Percentiles rank a stretch among this genome's conserved stretches.
These are phyloP conservation scores for Puccinia hordei DNA, from an alignment of 1,284 basidiomycete genomes.

Conservation along the genomic window DNA sequence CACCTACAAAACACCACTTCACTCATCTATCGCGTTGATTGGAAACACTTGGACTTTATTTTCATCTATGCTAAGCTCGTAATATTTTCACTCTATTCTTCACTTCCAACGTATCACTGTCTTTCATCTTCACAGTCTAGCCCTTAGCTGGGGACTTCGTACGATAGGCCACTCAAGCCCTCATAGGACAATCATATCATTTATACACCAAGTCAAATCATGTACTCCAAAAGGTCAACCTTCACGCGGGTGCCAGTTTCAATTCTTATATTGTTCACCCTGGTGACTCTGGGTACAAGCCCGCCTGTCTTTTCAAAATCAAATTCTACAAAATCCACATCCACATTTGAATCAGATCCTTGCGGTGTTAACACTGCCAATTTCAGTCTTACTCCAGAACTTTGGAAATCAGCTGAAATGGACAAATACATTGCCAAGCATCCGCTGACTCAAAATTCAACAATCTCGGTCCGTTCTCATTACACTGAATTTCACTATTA, in stretches of 20 bases:
- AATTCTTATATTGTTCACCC: not conserved
- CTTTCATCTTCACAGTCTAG: not conserved
- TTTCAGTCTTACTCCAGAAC: conserved; percentile 19
- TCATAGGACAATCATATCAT: not conserved
- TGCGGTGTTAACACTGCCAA: conserved; percentile 16
- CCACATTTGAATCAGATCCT: conserved; percentile 20
- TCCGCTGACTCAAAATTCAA: conserved; percentile 6
- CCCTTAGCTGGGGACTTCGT: not conserved
- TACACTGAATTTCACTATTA: not conserved
- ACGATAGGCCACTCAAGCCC: not conserved
- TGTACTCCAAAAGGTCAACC: not conserved
- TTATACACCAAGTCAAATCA: not conserved
- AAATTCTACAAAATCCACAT: not conserved
- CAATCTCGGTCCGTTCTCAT: conserved; percentile 10
- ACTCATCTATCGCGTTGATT: not conserved
- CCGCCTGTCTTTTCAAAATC: not conserved
- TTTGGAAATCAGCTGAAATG: conserved; percentile 19
- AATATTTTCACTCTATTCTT: not conserved
- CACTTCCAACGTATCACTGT: not conserved
- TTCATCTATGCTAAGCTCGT: not conserved
- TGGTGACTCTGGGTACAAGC: not conserved
- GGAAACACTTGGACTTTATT: not conserved
- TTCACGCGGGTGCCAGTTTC: not conserved
- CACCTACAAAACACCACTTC: conserved; percentile 2
- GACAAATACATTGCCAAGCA: conserved; percentile 34